Evolutionary conservation across 2,329 filamentous ascomycete genomes (phyloP), one percentile per base, ranked within the genome.

Genomic region (Pseudopyricularia javanii): DNA sequence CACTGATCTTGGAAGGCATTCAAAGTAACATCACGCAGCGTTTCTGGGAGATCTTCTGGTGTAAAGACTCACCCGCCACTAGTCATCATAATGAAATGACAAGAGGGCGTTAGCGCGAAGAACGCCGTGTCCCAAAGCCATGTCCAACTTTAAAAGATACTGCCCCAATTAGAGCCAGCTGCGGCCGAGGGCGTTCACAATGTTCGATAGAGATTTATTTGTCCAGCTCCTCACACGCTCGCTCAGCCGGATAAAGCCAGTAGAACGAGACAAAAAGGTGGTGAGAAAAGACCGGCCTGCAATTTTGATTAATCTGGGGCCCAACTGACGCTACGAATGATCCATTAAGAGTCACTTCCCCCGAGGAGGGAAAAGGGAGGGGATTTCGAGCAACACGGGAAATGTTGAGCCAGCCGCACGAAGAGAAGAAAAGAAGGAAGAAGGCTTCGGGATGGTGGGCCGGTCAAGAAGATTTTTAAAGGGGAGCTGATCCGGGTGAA

Each of bases 311-410:
- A 56, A 66, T 88, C 86, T 91, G 79, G 78, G 83, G 81, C 83
- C 80, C 78, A 80, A 85, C 79, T 82, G 86, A 90, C 86, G 83
- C 85, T 82, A 62, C 68, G 70, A 70, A 58, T 58, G 58, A 73
- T 76, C 73, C 74, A 76, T 82, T 71, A 69, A 62, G 64, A 66
- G 72, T 74, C 37, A 43, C 17, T 77, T 70, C 68, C 74, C 66
- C 59, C 14, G 12, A 28, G 28, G 43, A 47, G 66, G 62, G 58
- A 63, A 66, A n/a, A n/a, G n/a, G n/a, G 63, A 59, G 66, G 47
- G 65, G 73, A 74, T 83, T 75, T 75, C 79, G 83, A 86, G 85
- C 85, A 90, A 90, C 84, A 87, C 82, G 85, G 85, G 80, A 78
- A 79, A 79, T 71, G 57, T 66, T 70, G 78, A 83, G 81, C 82